Base-by-base conservation (phyloP, 441 rosid genomes). In the Bruguiera hainesii region DNA sequence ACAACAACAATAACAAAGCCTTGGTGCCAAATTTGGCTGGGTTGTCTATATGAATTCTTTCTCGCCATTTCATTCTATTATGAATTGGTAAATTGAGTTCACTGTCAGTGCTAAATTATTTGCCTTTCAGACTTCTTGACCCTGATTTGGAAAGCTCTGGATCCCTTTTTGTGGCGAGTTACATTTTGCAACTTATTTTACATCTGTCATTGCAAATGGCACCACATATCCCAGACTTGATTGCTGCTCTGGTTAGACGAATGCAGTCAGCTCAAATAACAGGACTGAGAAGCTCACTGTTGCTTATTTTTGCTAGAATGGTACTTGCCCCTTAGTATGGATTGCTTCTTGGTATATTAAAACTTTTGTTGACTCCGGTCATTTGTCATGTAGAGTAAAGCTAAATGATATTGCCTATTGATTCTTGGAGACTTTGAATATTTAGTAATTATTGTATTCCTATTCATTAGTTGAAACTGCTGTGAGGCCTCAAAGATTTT, bases 61-160 rank as follows among this genome's bases (percentile, higher is more conserved):
- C 16, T 42, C 4, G 5, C 5, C 48, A 42, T 13, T 42, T 11
- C 5, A 3, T 42, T 13, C 5, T 42, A 42, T 42, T 42, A 13
- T 42, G 48, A 42, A 42, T 16, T 42, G 48, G 4, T 42, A 42
- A 53, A 53, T 23, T 21, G 58, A 20, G 3, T 25, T 53, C 6
- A 7, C 75, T 66, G 21, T 58, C 57, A 46, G 65, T 63, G 61
- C 75, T 63, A 73, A 71, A 55, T 70, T 73, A 57, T 42, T 61
- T 56, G 60, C 57, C 64, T 60, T 77, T 80, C 85, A 94, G 97
- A 90, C 96, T 91, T 79, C 96, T 94, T 51, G 86, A 91, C 76
- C 99, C 97, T 70, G 81, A 78, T 70, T 67, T 91, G 76, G 97
- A 94, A 77, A 84, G 96, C 83, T 94, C 99, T 66, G 97, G 97